phyloP scores from a whole-genome alignment of 768 basidiomycete genomes.

The Exidia glandulosa region DNA sequence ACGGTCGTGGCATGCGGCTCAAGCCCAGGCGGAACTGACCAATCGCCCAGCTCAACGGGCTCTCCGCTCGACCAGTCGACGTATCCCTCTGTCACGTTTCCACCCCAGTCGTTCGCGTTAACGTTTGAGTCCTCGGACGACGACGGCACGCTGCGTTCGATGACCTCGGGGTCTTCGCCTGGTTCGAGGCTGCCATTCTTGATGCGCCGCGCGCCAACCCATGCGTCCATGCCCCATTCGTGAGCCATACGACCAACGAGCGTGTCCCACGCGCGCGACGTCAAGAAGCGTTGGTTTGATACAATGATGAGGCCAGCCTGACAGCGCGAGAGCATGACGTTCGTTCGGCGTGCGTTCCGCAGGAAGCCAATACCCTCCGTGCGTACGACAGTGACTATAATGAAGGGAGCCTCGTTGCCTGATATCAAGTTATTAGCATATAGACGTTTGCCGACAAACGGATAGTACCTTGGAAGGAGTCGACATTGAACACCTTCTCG shows the following conservation, averaged over 20 bases:
- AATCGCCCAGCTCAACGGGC: too few relatives aligned
- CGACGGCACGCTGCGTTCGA: not conserved
- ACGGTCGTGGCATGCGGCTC: too few relatives aligned
- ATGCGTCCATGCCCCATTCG: conserved; percentile 13
- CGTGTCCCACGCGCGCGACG: conserved; percentile 36
- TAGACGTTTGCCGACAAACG: too few relatives aligned
- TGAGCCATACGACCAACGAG: conserved; percentile 30
- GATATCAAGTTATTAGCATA: too few relatives aligned
- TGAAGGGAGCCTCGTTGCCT: conserved; percentile 79
- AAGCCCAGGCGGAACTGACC: too few relatives aligned
- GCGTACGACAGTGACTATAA: conserved; percentile 63
- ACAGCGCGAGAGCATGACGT: conserved; percentile 83
- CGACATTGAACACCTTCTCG: conserved; percentile 67
- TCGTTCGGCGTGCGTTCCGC: conserved; percentile 50
- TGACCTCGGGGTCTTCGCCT: not conserved
- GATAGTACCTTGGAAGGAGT: conserved; percentile 74
- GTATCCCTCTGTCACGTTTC: not conserved
- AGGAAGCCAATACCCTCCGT: conserved; percentile 59
- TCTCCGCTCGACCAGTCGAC: too few relatives aligned
- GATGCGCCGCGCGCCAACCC: not conserved
- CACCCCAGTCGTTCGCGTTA: not conserved
- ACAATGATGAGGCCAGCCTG: conserved; percentile 70
- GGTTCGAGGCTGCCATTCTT: not conserved
- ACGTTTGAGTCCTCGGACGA: not conserved
- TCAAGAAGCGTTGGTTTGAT: conserved; percentile 48